Base-by-base conservation (phyloP, 2,329 filamentous ascomycete genomes). In the Epicoccum nigrum region DNA sequence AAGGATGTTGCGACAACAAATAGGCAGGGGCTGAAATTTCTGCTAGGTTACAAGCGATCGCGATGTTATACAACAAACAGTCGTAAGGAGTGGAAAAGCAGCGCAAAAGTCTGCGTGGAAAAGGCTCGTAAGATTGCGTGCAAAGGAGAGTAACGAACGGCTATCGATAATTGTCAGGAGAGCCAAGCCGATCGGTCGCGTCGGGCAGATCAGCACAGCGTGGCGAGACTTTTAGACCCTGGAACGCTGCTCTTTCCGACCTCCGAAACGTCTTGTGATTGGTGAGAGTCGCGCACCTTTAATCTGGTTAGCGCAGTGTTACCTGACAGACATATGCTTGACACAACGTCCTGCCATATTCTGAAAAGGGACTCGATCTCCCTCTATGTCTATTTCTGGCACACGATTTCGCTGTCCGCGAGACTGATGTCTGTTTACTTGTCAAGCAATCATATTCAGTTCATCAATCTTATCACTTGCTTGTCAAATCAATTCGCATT, bases 131-230 rank as follows among this genome's bases (percentile, higher is more conserved):
- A 52, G 49, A 52, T 52, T 52, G 43, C 43, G 49, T 30, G 45
- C 45, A 43, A 31, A 42, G 38, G 45, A 43, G 32, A 38, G 23
- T 38, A 30, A 20, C 44, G 28, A 30, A 20, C 44, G 28, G 43
- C 21, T 52, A 40, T 47, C 39, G 28, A 44, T 44, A 52, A 44
- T 47, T 52, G 38, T 52, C 49, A 52, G 49, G 49, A 52, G 49
- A 52, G 43, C 49, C 43, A 52, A 52, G 49, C 17, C 35, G 43
- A 38, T 52, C 49, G 49, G 43, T 47, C 43, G 38, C 32, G 43
- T 43, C 43, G 43, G 49, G 49, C 49, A 47, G 38, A 52, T 47
- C 49, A 52, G 45, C 49, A 28, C 49, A 52, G 49, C 42, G 49
- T 52, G 49, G 49, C 49, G 49, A 52, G 49, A 51, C 42, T 45